A percentile compares a stretch with the other conserved stretches of the same genome.
Conservation (phyloP, 2,329 filamentous ascomycete species). For the Alternaria sp. region DNA sequence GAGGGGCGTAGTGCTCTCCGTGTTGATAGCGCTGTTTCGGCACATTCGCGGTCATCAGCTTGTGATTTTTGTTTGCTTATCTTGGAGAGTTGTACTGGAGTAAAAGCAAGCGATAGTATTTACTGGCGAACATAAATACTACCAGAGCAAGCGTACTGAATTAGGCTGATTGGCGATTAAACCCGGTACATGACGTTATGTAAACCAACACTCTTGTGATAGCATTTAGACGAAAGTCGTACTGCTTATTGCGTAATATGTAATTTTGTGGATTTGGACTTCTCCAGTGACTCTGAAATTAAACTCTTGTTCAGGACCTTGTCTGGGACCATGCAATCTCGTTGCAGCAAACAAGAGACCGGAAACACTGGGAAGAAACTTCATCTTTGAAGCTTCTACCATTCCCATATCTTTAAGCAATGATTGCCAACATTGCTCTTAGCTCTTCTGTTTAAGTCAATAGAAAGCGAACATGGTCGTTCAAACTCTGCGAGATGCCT, state of each 20-base stretch:
- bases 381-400: not conserved
- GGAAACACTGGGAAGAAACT: not conserved
- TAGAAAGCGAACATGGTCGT: too few species aligned
- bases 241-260: not conserved
- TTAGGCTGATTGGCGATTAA: conserved; percentile 2
- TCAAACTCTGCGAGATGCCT: too few species aligned
- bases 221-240: not conserved
- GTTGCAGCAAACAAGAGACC: not conserved
- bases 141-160: not conserved
- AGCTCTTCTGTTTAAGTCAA: too few species aligned
- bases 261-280: not conserved
- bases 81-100: not conserved
- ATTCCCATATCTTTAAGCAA: too few species aligned
- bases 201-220: not conserved
- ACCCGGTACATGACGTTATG: conserved; percentile 3
- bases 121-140: not conserved
- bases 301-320: not conserved
- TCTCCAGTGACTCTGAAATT: not conserved
- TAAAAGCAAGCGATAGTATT: not conserved
- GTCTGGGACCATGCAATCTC: not conserved
- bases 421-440: too few species aligned
- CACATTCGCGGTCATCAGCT: not conserved
- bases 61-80: not conserved
- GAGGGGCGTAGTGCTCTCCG: conserved; percentile 9
- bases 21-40: not conserved